Evolutionary conservation across 202 grass and related monocot genomes (phyloP), one percentile per base, ranked within the genome.

Genomic region (Musa balbisiana): DNA sequence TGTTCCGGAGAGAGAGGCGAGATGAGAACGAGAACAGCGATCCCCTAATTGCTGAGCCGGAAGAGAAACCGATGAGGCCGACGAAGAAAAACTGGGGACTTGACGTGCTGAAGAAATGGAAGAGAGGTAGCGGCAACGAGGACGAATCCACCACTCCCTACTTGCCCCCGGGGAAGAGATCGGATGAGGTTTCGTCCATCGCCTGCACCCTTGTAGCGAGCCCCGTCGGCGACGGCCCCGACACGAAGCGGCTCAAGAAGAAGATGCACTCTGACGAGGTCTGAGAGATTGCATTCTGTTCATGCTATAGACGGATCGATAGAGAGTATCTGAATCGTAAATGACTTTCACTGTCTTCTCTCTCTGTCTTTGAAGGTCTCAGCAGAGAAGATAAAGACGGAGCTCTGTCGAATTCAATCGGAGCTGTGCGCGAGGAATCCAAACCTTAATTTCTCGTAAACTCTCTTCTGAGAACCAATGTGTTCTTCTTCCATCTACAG

Each of bases 51-150:
- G 77, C 84, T 21, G 89, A 87, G 75, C 74, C 52, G 55, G 80
- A 84, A 74, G 74, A 87, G 89, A 78, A 89, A 77, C 3, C 84
- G 77, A 11, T 91, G 90, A 89, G 87, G 82, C 84, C 82, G 8
- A 78, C 82, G 12, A 70, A 70, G 33, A 70, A 70, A 8, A 43
- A 70, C 2, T 98, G 95, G 95, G 85, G 88, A 6, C 87, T 98
- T 17, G 91, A 93, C 22, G 90, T 88, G 71, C 84, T 93, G 65
- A 97, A 91, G 81, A 98, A 88, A 67, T 98, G 94, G 94, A 92
- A 84, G 85, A 98, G 85, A 80, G 69, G 73, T 2, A 25, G 64
- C 1, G 63, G 59, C 64, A 69, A 19, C 2, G 88, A 80, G 52
- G 87, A 92, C 19, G 91, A 84, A 10, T 22, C 74, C 0, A 65